phyloP scores from a whole-genome alignment of 1,139 yeast genomes.

The Nakaseomyces uthaithaninus region DNA sequence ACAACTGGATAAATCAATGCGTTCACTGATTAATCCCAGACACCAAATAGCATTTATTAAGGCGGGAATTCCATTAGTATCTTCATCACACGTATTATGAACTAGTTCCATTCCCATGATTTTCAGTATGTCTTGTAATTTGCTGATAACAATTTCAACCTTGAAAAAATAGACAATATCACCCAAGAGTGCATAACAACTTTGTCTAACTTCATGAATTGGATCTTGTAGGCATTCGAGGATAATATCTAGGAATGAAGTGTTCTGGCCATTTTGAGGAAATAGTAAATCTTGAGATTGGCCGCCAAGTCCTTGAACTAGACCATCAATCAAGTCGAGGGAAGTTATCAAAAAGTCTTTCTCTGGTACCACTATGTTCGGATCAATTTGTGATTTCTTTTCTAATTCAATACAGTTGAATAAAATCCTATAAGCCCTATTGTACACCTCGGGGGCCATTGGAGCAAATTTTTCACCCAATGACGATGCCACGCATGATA shows the following conservation, averaged over 20 bases:
- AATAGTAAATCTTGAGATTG: constrained; percentile 54
- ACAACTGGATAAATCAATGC: constrained; percentile 55
- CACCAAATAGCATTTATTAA: constrained; percentile 91
- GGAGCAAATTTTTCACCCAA: constrained; percentile 81
- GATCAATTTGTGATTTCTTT: constrained; percentile 57
- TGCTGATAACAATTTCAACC: constrained; percentile 21
- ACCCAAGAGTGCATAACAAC: constrained; percentile 84
- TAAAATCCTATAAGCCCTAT: constrained; percentile 65
- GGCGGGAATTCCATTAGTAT: constrained; percentile 47
- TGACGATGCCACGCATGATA: constrained; percentile 85
- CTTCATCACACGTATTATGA: constrained; percentile 25
- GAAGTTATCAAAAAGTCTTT: constrained; percentile 87
- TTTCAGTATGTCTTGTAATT: constrained; percentile 51
- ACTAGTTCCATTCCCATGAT: constrained; percentile 59
- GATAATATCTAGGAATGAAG: constrained; percentile 55
- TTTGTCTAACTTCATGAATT: constrained; percentile 80
- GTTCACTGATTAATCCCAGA: constrained; percentile 73
- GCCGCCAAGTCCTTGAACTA: constrained; percentile 76
- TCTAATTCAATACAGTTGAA: constrained; percentile 61
- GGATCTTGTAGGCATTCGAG: constrained; percentile 69
- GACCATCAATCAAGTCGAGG: constrained; percentile 81
- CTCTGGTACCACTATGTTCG: constrained; percentile 69
- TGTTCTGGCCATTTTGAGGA: constrained; percentile 24
- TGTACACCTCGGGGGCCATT: constrained; percentile 82
- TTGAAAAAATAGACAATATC: constrained; percentile 62